A percentile compares a stretch with the other conserved stretches of the same genome.
Evolutionary conservation across 495 filamentous ascomycete species (phyloP).

Genomic region (Chaetomidium leptoderma): DNA sequence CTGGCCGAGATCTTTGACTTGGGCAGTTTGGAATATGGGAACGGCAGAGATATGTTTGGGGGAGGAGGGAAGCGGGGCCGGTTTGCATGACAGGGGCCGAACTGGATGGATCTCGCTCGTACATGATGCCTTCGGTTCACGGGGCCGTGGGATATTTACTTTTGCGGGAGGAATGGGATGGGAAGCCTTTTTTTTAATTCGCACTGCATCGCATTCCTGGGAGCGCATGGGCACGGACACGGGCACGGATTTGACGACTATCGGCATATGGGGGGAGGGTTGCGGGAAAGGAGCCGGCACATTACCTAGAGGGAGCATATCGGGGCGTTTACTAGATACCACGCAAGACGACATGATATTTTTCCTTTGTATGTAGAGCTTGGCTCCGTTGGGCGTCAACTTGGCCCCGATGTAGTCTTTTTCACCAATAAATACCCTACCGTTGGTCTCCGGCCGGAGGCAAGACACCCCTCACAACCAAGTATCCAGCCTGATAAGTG

Average conservation of each 20-base stretch:
- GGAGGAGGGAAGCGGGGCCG: slow-evolving; percentile 67
- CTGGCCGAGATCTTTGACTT: slow-evolving; percentile 81
- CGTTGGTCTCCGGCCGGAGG: background rate
- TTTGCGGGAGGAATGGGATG: slow-evolving; percentile 7
- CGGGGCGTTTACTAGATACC: slow-evolving; percentile 24
- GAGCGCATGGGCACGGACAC: slow-evolving; percentile 16
- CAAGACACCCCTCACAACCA: too few relatives aligned
- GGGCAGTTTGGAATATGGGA: slow-evolving; percentile 56
- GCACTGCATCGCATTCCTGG: slow-evolving; percentile 17
- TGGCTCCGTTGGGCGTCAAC: background rate
- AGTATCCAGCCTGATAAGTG: too few relatives aligned
- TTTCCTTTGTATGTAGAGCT: slow-evolving; percentile 9
- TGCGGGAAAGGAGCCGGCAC: background rate
- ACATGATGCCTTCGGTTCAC: background rate
- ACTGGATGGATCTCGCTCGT: background rate
- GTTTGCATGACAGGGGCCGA: slow-evolving; percentile 47
- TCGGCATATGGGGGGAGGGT: background rate
- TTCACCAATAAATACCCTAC: background rate
- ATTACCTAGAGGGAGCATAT: slow-evolving; percentile 20
- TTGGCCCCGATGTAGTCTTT: background rate
- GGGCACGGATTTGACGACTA: slow-evolving; percentile 8
- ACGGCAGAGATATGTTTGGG: slow-evolving; percentile 57
- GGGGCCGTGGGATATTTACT: background rate
- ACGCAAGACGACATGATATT: slow-evolving; percentile 15
- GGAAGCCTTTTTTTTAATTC: slow-evolving; percentile 9